These are phyloP conservation scores for Sicyos baderoa DNA, from an alignment of 306 rosid genomes.

Conservation along the genomic window DNA sequence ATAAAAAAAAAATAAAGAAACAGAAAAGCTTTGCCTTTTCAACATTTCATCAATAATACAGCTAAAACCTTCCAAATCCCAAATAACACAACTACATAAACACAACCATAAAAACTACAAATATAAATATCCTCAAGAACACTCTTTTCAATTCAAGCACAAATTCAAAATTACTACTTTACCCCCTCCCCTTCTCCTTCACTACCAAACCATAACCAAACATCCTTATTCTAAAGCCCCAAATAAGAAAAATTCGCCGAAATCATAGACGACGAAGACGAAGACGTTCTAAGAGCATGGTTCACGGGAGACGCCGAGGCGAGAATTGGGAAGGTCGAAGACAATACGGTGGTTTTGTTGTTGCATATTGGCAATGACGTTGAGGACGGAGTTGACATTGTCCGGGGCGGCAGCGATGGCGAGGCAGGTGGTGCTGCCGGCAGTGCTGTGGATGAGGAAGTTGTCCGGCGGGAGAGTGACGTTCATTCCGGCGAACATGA, in stretches of 20 bases:
- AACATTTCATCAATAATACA: background rate
- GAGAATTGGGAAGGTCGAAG: conserved; percentile 69
- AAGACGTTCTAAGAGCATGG: conserved; percentile 33
- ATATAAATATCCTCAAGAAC: background rate
- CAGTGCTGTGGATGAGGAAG: conserved; percentile 63
- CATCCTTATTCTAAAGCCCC: background rate
- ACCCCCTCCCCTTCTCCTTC: background rate
- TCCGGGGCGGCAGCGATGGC: conserved; percentile 82
- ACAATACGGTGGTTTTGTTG: conserved; percentile 87
- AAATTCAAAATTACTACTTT: background rate
- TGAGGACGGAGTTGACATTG: conserved; percentile 79
- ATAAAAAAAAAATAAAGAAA: too few relatives aligned
- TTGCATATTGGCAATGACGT: conserved; percentile 89
- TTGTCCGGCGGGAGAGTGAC: conserved; percentile 75
- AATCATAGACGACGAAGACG: background rate
- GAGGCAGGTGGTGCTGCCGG: conserved; percentile 53
- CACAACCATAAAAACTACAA: background rate
- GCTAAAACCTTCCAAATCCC: background rate
- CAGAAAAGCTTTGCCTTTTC: too few relatives aligned
- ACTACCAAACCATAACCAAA: background rate
- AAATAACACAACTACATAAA: background rate
- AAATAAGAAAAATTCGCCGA: background rate
- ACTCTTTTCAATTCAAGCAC: background rate
- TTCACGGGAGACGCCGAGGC: conserved; percentile 82
- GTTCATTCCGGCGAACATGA: conserved; percentile 80